A percentile compares a stretch with the other conserved stretches of the same genome.
Evolutionary conservation across 106 monocot genomes (phyloP).

Genomic region (Acanthochlamys bracteata): DNA sequence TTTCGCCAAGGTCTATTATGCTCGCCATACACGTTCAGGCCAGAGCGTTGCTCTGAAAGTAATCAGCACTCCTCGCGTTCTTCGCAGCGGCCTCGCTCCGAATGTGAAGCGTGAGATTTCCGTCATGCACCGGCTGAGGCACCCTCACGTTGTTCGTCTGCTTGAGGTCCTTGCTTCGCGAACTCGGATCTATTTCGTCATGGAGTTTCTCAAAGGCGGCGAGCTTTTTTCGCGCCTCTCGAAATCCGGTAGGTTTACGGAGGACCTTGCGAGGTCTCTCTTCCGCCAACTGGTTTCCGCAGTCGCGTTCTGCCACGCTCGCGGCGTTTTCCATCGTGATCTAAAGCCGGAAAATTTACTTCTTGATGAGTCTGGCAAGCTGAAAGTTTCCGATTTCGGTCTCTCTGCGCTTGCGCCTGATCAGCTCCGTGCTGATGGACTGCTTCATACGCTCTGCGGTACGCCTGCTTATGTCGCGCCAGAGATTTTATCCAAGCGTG

Average conservation of each 20-base stretch:
- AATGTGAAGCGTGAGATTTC: conserved; percentile 26
- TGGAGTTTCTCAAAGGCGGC: conserved; percentile 32
- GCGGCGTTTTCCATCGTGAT: conserved; percentile 27
- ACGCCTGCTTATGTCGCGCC: conserved; percentile 28
- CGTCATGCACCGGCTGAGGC: conserved; percentile 27
- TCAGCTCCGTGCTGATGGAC: conserved; percentile 6
- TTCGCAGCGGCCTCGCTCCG: conserved; percentile 10
- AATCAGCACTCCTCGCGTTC: conserved; percentile 19
- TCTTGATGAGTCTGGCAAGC: background rate
- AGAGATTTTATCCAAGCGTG: conserved; percentile 11
- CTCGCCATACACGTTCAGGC: conserved; percentile 26
- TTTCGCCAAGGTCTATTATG: conserved; percentile 77
- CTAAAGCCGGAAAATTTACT: conserved; percentile 8
- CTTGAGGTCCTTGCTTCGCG: conserved; percentile 38
- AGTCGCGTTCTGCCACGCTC: conserved; percentile 19
- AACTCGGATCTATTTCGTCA: conserved; percentile 33
- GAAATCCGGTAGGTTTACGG: conserved; percentile 10
- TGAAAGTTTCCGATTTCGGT: conserved; percentile 16
- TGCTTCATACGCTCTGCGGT: conserved; percentile 14
- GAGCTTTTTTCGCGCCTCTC: conserved; percentile 28
- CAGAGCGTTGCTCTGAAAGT: conserved; percentile 39
- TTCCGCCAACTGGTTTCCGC: conserved; percentile 9
- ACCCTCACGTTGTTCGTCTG: conserved; percentile 32
- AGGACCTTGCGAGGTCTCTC: conserved; percentile 9
- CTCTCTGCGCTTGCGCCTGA: conserved; percentile 1